A percentile compares a stretch with the other conserved stretches of the same genome.
phyloP scores from a whole-genome alignment of 2,329 filamentous ascomycete genomes.

The Clonostachys rosea region DNA sequence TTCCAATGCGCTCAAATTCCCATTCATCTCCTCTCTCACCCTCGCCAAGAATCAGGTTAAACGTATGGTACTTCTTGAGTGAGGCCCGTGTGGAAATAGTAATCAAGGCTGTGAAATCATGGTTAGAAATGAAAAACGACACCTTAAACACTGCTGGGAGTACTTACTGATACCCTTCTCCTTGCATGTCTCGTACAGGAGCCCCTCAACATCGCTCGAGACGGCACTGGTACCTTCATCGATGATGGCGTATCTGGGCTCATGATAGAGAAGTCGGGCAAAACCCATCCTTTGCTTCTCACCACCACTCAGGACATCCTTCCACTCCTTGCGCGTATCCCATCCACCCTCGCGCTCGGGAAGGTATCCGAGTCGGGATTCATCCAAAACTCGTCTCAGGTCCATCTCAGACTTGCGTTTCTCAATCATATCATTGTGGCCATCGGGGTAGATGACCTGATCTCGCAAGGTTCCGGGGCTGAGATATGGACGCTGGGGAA shows the following conservation, averaged over 20 bases:
- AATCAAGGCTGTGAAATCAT: conserved; percentile 63
- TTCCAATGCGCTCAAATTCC: conserved; percentile 92
- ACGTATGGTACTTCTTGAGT: conserved; percentile 93
- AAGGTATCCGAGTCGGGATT: conserved; percentile 82
- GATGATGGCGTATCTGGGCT: conserved; percentile 89
- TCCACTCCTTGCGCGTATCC: conserved; percentile 97
- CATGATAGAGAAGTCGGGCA: conserved; percentile 86
- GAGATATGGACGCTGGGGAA: conserved; percentile 90
- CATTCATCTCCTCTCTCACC: conserved; percentile 81
- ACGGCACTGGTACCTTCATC: conserved; percentile 96
- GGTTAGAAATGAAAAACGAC: neutral
- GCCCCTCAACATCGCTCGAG: conserved; percentile 86
- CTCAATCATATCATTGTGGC: conserved; percentile 87
- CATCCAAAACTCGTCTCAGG: conserved; percentile 73
- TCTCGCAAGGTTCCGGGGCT: conserved; percentile 90
- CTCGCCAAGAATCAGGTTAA: conserved; percentile 78
- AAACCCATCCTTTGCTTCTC: conserved; percentile 97
- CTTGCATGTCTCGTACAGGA: conserved; percentile 91
- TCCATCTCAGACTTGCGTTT: conserved; percentile 74
- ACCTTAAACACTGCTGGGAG: neutral
- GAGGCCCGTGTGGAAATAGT: conserved; percentile 94
- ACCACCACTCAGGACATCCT: conserved; percentile 92
- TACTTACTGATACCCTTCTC: conserved; percentile 85
- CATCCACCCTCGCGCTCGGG: conserved; percentile 90
- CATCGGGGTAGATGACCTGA: conserved; percentile 97